Percentiles rank a stretch among this genome's conserved stretches.
phyloP scores from a whole-genome alignment of 257 asterid species.

The Sherardia arvensis region DNA sequence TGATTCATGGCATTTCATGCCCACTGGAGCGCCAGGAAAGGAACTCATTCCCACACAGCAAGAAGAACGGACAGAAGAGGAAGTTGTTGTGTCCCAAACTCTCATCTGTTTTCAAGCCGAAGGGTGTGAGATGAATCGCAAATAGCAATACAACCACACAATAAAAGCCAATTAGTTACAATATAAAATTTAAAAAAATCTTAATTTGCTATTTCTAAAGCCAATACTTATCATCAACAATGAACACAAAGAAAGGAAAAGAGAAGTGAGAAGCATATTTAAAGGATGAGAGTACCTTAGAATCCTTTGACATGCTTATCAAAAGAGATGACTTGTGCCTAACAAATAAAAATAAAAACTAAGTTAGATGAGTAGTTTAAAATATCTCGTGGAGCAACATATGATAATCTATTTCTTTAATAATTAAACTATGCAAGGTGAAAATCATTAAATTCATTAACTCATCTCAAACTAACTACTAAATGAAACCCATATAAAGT shows the following conservation, averaged over 20 bases:
- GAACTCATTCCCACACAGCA: constrained; percentile 68
- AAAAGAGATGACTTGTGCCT: constrained; percentile 68
- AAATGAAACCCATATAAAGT: neutral
- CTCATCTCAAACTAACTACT: neutral
- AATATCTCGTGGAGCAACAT: neutral
- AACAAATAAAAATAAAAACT: constrained; percentile 11
- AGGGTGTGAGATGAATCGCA: constrained; percentile 1
- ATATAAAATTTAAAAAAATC: no score
- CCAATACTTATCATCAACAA: neutral
- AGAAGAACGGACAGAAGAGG: constrained; percentile 54
- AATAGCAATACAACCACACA: neutral
- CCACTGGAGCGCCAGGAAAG: constrained; percentile 45
- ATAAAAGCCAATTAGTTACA: neutral
- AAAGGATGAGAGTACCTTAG: constrained; percentile 45
- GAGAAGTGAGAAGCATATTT: neutral
- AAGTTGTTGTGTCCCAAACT: constrained; percentile 64
- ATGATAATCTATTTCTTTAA: neutral
- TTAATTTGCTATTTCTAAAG: no score
- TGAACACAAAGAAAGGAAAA: neutral
- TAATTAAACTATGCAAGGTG: neutral
- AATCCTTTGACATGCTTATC: constrained; percentile 63
- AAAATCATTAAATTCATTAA: neutral
- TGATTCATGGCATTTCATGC: constrained; percentile 67
- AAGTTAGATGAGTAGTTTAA: neutral
- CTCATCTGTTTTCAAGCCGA: constrained; percentile 31